These are phyloP conservation scores for Rhynchosporium graminicola DNA, from an alignment of 2,329 filamentous ascomycete species.

Conservation along the genomic window DNA sequence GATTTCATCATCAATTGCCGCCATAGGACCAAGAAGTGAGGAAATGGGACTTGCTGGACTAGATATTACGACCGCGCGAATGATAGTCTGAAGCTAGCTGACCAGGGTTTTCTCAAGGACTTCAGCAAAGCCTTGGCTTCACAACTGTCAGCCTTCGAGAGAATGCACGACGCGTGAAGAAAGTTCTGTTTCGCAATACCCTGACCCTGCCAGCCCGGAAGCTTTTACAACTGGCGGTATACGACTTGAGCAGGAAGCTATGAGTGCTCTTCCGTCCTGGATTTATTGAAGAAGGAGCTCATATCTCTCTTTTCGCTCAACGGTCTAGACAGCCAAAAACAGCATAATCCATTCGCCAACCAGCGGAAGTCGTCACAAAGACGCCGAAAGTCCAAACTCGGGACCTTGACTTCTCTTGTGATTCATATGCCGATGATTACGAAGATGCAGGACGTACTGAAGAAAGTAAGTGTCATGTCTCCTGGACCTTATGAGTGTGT, in stretches of 20 bases:
- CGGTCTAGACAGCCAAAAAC: neutral
- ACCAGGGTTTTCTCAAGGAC: neutral
- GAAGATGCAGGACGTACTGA: neutral
- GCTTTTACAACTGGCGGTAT: neutral
- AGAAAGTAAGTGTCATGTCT: neutral
- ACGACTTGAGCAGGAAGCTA: neutral
- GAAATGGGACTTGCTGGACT: neutral
- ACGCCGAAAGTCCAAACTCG: neutral
- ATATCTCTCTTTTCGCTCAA: neutral
- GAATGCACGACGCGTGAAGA: neutral
- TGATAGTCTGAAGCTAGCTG: neutral
- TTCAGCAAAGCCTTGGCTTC: neutral
- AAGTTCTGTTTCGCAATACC: neutral
- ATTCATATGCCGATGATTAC: conserved; percentile 4
- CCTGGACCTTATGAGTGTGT: neutral
- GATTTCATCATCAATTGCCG: too few relatives aligned
- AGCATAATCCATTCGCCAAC: neutral
- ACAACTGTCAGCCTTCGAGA: neutral
- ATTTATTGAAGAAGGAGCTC: neutral
- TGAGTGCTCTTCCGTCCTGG: conserved; percentile 1
- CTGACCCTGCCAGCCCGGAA: neutral
- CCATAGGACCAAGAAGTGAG: too few relatives aligned
- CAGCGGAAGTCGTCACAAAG: neutral
- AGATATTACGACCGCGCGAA: neutral
- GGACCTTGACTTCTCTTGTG: neutral